These are phyloP conservation scores for Trichosanthes cucumerina DNA, from an alignment of 306 rosid genomes.

Conservation along the genomic window DNA sequence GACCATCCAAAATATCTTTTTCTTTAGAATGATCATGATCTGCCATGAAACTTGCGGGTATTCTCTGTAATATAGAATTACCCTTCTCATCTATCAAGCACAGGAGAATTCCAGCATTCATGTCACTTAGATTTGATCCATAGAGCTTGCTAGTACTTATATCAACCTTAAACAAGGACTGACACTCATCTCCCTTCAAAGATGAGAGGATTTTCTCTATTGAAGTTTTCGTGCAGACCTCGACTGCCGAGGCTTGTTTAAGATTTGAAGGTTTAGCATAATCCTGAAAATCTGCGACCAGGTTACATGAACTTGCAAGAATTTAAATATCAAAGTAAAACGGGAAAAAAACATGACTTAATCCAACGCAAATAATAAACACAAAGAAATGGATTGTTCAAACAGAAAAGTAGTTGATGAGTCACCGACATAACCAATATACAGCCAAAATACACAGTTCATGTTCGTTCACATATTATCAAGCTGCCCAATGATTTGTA, in stretches of 20 bases:
- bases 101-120: conserved; percentile 62
- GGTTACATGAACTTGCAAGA: neutral
- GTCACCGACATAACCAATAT: neutral
- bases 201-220: conserved; percentile 30
- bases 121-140: conserved; percentile 52
- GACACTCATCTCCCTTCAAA: conserved; percentile 27
- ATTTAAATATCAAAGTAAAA: neutral
- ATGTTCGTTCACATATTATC: neutral
- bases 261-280: conserved; percentile 57
- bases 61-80: conserved; percentile 62
- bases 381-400: neutral
- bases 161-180: conserved; percentile 43
- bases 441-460: neutral
- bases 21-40: conserved; percentile 28
- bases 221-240: conserved; percentile 28
- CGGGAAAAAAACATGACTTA: neutral
- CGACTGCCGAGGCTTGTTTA: conserved; percentile 53
- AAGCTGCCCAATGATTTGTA: neutral
- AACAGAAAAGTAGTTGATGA: neutral
- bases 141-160: conserved; percentile 55
- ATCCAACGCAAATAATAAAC: neutral
- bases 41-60: conserved; percentile 37
- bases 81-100: conserved; percentile 70
- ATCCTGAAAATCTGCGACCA: conserved; percentile 45
- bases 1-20: conserved; percentile 17